These are phyloP conservation scores for Amphibolis antarctica DNA, from an alignment of 106 monocot species.

Conservation along the genomic window DNA sequence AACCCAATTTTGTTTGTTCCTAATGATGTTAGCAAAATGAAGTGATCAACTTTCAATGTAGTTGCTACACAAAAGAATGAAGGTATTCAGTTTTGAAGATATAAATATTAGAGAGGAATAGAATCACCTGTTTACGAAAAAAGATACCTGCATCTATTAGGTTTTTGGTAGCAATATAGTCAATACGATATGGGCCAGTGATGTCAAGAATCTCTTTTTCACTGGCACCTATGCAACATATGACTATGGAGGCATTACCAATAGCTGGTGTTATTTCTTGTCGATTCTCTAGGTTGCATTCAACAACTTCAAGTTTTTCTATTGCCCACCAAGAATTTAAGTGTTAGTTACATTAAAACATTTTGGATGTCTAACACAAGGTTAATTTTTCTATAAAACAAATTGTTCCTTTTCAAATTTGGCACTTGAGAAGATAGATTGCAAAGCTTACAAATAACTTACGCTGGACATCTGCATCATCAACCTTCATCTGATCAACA, in stretches of 20 bases:
- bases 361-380: background rate
- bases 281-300: conserved; percentile 78
- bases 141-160: conserved; percentile 67
- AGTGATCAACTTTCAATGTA: conserved; percentile 57
- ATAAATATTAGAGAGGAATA: background rate
- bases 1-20: conserved; percentile 84
- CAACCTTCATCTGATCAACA: conserved; percentile 52
- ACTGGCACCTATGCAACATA: conserved; percentile 93
- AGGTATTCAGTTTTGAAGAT: background rate
- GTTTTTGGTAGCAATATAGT: conserved; percentile 71
- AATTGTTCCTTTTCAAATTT: background rate
- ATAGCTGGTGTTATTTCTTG: conserved; percentile 43
- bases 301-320: conserved; percentile 70
- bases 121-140: background rate
- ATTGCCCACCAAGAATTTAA: conserved; percentile 72
- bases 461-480: conserved; percentile 35
- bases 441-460: conserved; percentile 10
- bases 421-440: background rate
- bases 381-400: background rate
- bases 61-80: conserved; percentile 36
- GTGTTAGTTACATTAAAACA: conserved; percentile 18
- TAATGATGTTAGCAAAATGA: conserved; percentile 87
- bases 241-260: conserved; percentile 58
- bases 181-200: conserved; percentile 90
- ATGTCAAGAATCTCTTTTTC: conserved; percentile 87